A percentile compares a stretch with the other conserved stretches of the same genome.
Conservation (phyloP, 2,329 filamentous ascomycete species). For the Aspergillus calidoustus region DNA sequence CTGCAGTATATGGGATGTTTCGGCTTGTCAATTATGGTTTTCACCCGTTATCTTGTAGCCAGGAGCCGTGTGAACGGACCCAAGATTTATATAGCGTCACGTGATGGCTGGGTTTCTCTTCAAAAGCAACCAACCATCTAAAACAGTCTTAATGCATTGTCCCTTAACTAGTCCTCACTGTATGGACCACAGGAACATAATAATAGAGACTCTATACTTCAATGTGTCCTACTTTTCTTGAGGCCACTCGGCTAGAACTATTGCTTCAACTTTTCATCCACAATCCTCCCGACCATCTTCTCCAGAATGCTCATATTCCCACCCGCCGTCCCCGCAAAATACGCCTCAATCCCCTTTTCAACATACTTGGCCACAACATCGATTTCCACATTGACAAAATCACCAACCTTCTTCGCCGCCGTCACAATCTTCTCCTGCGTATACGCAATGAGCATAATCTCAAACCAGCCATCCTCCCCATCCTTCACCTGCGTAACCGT, state of each 20-base stretch:
- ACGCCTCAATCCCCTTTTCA: slow-evolving; percentile 81
- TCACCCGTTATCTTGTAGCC: slow-evolving; percentile 3
- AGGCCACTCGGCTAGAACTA: slow-evolving; percentile 12
- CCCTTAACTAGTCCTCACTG: neutral
- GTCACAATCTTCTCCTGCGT: slow-evolving; percentile 91
- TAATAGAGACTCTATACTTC: neutral
- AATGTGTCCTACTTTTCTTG: neutral
- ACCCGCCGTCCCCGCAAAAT: slow-evolving; percentile 59
- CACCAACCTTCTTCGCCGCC: slow-evolving; percentile 75
- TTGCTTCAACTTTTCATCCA: slow-evolving; percentile 68
- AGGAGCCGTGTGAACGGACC: slow-evolving; percentile 21
- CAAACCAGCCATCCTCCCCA: slow-evolving; percentile 77
- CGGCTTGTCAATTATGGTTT: slow-evolving; percentile 5
- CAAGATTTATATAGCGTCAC: slow-evolving; percentile 37
- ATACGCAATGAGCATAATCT: slow-evolving; percentile 97
- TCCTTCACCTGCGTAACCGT: slow-evolving; percentile 89
- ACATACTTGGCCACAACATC: slow-evolving; percentile 75
- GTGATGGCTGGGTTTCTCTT: slow-evolving; percentile 22
- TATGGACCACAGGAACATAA: no score
- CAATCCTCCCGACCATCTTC: slow-evolving; percentile 74
- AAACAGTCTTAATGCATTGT: neutral
- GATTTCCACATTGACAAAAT: slow-evolving; percentile 89
- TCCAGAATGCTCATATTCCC: slow-evolving; percentile 61
- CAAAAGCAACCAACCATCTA: neutral
- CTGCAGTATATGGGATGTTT: neutral